Evolutionary conservation across 2,329 filamentous ascomycete genomes (phyloP).

Genomic region (Xylaria sp.): DNA sequence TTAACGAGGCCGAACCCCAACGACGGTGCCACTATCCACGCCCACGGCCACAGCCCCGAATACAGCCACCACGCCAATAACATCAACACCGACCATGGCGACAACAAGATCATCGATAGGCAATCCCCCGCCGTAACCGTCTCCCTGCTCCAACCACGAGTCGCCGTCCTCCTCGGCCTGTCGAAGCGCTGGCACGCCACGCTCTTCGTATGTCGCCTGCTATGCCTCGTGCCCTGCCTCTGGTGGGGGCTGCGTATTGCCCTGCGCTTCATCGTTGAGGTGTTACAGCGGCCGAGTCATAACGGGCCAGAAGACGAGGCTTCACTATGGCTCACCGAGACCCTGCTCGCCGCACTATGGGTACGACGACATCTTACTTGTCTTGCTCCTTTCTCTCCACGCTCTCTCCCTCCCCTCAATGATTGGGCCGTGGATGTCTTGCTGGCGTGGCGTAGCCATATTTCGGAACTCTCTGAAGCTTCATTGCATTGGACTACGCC

Average conservation of each 20-base stretch:
- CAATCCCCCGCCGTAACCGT: constrained; percentile 42
- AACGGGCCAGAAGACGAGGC: constrained; percentile 56
- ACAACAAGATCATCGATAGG: constrained; percentile 5
- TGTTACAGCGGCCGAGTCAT: constrained; percentile 51
- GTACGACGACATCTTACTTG: constrained; percentile 24
- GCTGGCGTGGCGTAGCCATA: too few species aligned
- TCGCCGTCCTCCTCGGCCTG: constrained; percentile 81
- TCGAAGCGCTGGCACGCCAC: constrained; percentile 78
- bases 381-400: not conserved
- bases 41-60: constrained; percentile 1
- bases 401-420: not conserved
- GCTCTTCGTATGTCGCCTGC: constrained; percentile 76
- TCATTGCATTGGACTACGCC: too few species aligned
- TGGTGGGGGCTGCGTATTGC: constrained; percentile 78
- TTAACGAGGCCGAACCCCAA: constrained; percentile 20
- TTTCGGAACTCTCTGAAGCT: too few species aligned
- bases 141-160: constrained; percentile 75
- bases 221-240: constrained; percentile 75
- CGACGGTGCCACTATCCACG: constrained; percentile 2
- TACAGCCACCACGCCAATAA: not conserved
- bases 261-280: constrained; percentile 74
- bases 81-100: not conserved
- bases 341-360: constrained; percentile 35
- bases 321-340: constrained; percentile 67
- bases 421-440: not conserved